Evolutionary conservation across 805 yeast species (phyloP).

Genomic region (Cyberlindnera subsufficiens): DNA sequence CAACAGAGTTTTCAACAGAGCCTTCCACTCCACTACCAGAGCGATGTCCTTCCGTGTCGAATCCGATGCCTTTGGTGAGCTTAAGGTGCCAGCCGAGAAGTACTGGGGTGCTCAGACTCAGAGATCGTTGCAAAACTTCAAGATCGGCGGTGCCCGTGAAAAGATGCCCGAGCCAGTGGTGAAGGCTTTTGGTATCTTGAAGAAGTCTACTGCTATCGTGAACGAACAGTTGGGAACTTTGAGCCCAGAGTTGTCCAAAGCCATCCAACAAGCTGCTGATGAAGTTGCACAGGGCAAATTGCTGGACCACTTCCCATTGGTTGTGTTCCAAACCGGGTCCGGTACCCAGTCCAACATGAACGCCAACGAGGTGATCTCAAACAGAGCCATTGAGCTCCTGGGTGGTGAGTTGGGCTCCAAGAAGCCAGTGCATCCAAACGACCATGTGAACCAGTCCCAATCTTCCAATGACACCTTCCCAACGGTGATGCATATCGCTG

Average conservation of each 20-base stretch:
- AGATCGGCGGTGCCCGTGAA: slow-evolving; percentile 91
- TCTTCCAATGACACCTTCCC: slow-evolving; percentile 99
- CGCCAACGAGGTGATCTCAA: slow-evolving; percentile 97
- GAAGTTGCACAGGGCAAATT: slow-evolving; percentile 92
- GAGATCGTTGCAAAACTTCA: slow-evolving; percentile 88
- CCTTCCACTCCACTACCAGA: slow-evolving; percentile 6
- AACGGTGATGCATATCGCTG: slow-evolving; percentile 99
- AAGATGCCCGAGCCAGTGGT: slow-evolving; percentile 88
- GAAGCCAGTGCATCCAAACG: slow-evolving; percentile 95
- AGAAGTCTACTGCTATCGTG: slow-evolving; percentile 92
- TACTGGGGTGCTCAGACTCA: slow-evolving; percentile 99
- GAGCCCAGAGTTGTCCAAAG: slow-evolving; percentile 77
- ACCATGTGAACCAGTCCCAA: slow-evolving; percentile 97
- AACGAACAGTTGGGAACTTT: slow-evolving; percentile 76
- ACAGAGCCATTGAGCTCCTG: slow-evolving; percentile 93
- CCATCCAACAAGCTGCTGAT: slow-evolving; percentile 90
- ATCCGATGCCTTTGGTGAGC: slow-evolving; percentile 95
- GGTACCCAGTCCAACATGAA: slow-evolving; percentile 99
- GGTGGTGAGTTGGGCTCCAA: slow-evolving; percentile 93
- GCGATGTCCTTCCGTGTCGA: slow-evolving; percentile 50
- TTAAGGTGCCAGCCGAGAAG: slow-evolving; percentile 78
- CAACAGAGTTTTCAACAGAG: neutral
- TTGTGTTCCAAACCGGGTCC: slow-evolving; percentile 97
- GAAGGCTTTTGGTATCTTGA: slow-evolving; percentile 87
- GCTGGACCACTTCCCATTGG: slow-evolving; percentile 93